Evolutionary conservation across 805 yeast genomes (phyloP), one percentile per base, ranked within the genome.

Genomic region (Metahyphopichia silvanorum): DNA sequence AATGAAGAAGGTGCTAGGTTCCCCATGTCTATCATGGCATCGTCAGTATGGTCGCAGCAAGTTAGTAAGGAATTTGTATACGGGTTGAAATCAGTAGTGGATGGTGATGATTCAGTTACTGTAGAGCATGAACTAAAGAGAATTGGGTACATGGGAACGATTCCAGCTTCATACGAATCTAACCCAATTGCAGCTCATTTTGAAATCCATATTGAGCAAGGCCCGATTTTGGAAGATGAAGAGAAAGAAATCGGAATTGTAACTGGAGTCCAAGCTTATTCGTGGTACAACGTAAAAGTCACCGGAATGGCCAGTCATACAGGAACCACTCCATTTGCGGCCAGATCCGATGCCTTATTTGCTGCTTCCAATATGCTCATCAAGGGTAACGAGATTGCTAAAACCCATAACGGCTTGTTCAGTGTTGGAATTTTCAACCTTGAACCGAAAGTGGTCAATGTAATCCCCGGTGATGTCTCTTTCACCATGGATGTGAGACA

Each of bases 1-100:
- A 82, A 82, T 47, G 89, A 82, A 50, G 89, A 82, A 59, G 89
- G 89, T 35, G 87, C 88, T 0, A 57, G 89, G 31, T 82, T 80
- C 47, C 85, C 87, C n/a, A 64, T 74, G 57, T 68, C 81, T 27
- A 69, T 78, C 53, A 79, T 81, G 74, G 73, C 82, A 2, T 74
- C 82, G 4, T 69, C 79, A 10, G 85, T 79, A 2, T 82, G 84
- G 84, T 76, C 85, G 3, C 82, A 74, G 9, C 53, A 59, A 17
- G 49, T 66, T 22, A 43, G 64, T 1, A 57, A 68, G 34, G 73
- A 79, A 33, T 68, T 66, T 4, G 71, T 76, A 4, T 76, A 79
- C 41, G 49, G 57, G 3, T 56, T 78, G 44, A 54, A 69, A 42
- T 78, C 82, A 4, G 69, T 80, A 20, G 72, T 71, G 20, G 85